Percentiles rank a stretch among this genome's conserved stretches.
Evolutionary conservation across 495 filamentous ascomycete genomes (phyloP).

Genomic region (Massariosphaeria phaeospora): DNA sequence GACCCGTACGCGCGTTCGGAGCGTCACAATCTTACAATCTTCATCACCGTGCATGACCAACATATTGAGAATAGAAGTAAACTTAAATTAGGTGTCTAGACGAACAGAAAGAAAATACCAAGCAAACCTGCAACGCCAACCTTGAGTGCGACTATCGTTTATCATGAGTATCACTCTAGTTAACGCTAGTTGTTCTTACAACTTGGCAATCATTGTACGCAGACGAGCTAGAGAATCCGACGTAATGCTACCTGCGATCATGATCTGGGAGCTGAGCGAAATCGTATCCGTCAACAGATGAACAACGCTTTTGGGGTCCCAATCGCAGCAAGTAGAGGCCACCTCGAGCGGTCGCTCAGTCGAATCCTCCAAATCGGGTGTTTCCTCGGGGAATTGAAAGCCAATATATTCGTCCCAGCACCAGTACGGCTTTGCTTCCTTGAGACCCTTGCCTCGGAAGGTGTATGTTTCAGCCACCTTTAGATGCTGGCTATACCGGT

Average conservation of each 20-base stretch:
- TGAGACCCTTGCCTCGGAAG: background rate
- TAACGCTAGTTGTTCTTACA: background rate
- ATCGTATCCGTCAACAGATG: conserved; percentile 2
- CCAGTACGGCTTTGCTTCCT: background rate
- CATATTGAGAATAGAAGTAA: too few species aligned
- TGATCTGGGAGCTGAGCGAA: conserved; percentile 1
- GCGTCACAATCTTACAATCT: too few species aligned
- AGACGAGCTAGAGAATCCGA: conserved; percentile 5
- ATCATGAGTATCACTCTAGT: background rate
- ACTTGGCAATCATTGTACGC: background rate
- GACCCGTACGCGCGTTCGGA: too few species aligned
- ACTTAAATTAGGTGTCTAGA: too few species aligned
- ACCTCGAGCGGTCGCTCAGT: conserved; percentile 6
- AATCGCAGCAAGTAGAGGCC: background rate
- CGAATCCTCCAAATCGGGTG: background rate
- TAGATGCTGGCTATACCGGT: background rate
- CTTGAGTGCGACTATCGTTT: too few species aligned
- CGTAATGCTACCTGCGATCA: conserved; percentile 18
- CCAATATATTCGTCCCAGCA: conserved; percentile 17
- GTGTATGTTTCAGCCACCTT: conserved; percentile 7
- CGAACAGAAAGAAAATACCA: too few species aligned
- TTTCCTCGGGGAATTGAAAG: background rate
- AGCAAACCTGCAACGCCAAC: too few species aligned
- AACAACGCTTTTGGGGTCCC: background rate
- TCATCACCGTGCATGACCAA: too few species aligned